Base-by-base conservation (phyloP, 1,139 yeast species). In the Saccharomycopsis hybrid region DNA sequence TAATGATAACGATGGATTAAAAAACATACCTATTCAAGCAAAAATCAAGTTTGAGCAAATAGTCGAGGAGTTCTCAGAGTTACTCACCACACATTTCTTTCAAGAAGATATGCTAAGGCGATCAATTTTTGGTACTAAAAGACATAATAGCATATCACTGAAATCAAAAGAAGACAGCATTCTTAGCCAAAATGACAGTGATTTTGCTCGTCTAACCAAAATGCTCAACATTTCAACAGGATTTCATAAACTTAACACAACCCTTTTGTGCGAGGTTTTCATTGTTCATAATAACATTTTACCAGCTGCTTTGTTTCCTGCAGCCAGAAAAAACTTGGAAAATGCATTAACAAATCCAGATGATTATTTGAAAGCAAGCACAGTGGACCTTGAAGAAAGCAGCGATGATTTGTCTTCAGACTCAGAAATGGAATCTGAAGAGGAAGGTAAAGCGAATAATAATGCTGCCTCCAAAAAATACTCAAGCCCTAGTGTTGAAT, bases 341-440 rank as follows among this genome's bases (percentile, higher is more conserved):
- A 58, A 58, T 9, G 54, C 62, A 0, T 38, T 62, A 29, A 53
- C 58, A 25, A 56, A 57, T 37, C 59, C 57, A 30, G 61, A 59
- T 32, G 30, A 39, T 1, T 58, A 58, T 43, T 43, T 58, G 43
- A 33, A 25, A 9, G n/a, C 60, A 60, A 64, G 53, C 56, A 43
- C 54, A 41, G 54, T 41, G 41, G 62, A 61, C 28, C 63, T 64
- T 55, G n/a, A n/a, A n/a, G n/a, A n/a, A n/a, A n/a, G n/a, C n/a
- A n/a, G n/a, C n/a, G 40, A 37, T 9, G 5, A 5, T 31, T 9
- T 7, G 5, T 31, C 33, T 31, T 5, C 5, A 7, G n/a, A n/a
- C n/a, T n/a, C n/a, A n/a, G n/a, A n/a, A n/a, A n/a, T n/a, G n/a
- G n/a, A n/a, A n/a, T 36, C 24, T n/a, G 39, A 36, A 7, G 13